These are phyloP conservation scores for Perkinsus olseni DNA, from an alignment of 169 alveolate genomes.

Conservation along the genomic window DNA sequence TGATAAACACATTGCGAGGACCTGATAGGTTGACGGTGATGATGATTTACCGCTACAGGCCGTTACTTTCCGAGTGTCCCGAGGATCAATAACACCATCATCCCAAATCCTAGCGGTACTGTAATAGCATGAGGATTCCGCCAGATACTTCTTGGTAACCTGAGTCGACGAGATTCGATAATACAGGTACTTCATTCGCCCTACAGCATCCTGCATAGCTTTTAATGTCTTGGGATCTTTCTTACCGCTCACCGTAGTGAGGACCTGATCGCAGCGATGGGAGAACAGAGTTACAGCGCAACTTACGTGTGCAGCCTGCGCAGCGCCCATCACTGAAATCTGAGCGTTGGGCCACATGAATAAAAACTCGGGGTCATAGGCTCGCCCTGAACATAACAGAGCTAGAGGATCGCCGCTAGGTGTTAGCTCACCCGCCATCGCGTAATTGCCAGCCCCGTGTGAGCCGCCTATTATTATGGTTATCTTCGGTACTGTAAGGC, in stretches of 20 bases:
- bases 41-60: neutral
- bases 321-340: slow-evolving; percentile 73
- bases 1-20: neutral
- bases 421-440: slow-evolving; percentile 51
- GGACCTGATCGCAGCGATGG: neutral
- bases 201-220: neutral
- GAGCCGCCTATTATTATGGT: slow-evolving; percentile 54
- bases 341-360: slow-evolving; percentile 67
- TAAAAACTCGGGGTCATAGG: slow-evolving; percentile 66
- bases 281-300: neutral
- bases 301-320: slow-evolving; percentile 45
- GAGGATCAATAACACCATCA: slow-evolving; percentile 65
- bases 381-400: slow-evolving; percentile 52
- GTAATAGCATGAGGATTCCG: slow-evolving; percentile 52
- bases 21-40: neutral
- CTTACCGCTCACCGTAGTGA: neutral
- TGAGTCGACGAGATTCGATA: neutral
- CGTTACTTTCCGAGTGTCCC: slow-evolving; percentile 45
- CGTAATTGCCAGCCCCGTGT: slow-evolving; percentile 72
- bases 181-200: neutral
- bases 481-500: slow-evolving; percentile 65
- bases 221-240: neutral
- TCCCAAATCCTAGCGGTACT: slow-evolving; percentile 70
- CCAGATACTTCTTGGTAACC: slow-evolving; percentile 38
- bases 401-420: neutral